Conservation (phyloP, 2,329 filamentous ascomycete genomes). For the Epichloe brachyelytri region DNA sequence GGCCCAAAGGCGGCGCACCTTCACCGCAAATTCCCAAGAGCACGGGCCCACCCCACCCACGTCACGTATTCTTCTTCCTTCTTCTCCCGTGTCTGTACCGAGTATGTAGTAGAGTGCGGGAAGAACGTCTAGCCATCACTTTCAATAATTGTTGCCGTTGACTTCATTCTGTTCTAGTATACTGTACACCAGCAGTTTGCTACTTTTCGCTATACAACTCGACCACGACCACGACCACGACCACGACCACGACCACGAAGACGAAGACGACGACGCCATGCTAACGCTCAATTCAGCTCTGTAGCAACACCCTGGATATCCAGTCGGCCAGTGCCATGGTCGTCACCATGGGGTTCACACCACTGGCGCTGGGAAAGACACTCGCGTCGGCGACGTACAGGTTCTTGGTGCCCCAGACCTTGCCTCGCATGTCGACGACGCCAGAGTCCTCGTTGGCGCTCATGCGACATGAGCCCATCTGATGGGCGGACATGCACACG, state of each 20-base stretch:
- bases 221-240: too few relatives aligned
- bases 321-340: slow-evolving; percentile 58
- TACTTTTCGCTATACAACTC: too few relatives aligned
- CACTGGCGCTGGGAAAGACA: slow-evolving; percentile 63
- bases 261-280: background rate
- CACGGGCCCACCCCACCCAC: too few relatives aligned
- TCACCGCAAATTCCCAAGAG: background rate
- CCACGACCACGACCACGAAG: too few relatives aligned
- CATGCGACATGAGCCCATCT: slow-evolving; percentile 73
- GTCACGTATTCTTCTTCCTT: too few relatives aligned
- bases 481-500: slow-evolving; percentile 58
- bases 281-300: background rate
- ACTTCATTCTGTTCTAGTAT: too few relatives aligned
- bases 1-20: background rate
- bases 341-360: slow-evolving; percentile 74
- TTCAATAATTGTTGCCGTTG: too few relatives aligned
- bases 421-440: slow-evolving; percentile 45
- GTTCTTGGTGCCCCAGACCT: slow-evolving; percentile 51
- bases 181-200: too few relatives aligned
- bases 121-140: too few relatives aligned
- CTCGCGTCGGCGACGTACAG: slow-evolving; percentile 64
- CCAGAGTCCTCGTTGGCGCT: slow-evolving; percentile 36
- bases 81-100: too few relatives aligned
- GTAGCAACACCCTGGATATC: slow-evolving; percentile 42
- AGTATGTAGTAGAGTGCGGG: too few relatives aligned